Evolutionary conservation across 768 basidiomycete genomes (phyloP).

Genomic region (Leccinum longicurvipes): DNA sequence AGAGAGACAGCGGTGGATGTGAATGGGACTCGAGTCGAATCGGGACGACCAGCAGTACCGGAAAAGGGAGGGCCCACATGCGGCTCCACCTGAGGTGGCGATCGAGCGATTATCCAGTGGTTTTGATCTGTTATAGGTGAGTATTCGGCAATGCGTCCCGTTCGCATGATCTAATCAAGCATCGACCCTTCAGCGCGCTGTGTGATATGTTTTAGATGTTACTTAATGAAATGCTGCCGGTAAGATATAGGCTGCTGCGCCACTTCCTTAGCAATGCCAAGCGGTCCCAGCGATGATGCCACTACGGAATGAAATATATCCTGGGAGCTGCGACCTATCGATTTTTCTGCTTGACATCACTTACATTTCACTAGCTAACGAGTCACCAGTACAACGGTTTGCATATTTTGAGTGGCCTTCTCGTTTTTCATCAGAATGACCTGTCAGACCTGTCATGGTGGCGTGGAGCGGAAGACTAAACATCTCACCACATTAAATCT

Average conservation of each 20-base stretch:
- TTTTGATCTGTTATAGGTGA: slow-evolving; percentile 13
- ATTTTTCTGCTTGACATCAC: slow-evolving; percentile 10
- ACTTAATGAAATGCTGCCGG: not conserved
- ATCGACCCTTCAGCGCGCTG: slow-evolving; percentile 1
- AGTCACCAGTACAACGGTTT: not conserved
- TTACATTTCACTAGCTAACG: slow-evolving; percentile 3
- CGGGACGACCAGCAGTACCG: slow-evolving; percentile 5
- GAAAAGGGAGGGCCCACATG: slow-evolving; percentile 7
- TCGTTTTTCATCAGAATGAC: not conserved
- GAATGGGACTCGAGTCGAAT: not conserved
- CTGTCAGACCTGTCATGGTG: not conserved
- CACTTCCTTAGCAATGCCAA: not conserved
- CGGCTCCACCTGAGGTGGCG: slow-evolving; percentile 11
- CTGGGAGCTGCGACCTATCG: not conserved
- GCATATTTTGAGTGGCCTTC: not conserved
- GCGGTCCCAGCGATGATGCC: not conserved
- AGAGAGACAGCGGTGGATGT: not conserved
- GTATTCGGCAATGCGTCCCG: not conserved
- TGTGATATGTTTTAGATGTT: slow-evolving; percentile 9
- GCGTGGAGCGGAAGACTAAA: not conserved
- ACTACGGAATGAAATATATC: slow-evolving; percentile 3
- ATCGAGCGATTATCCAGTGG: slow-evolving; percentile 5
- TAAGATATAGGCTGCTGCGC: not conserved
- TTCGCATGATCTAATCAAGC: slow-evolving; percentile 8
- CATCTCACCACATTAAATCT: not conserved